phyloP scores from a whole-genome alignment of 345 rosid genomes.

The Balakata baccata region DNA sequence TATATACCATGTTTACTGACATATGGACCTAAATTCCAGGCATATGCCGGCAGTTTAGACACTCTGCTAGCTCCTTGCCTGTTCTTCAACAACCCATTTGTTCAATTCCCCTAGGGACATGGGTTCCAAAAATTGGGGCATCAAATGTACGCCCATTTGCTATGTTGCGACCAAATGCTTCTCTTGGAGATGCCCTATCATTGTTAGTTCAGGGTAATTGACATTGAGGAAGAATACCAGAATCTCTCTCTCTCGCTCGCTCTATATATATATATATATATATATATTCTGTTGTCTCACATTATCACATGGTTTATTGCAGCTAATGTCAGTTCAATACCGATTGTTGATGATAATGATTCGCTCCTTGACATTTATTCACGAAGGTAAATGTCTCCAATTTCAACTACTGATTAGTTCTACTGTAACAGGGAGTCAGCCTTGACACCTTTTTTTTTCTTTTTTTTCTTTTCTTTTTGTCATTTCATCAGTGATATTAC shows the following conservation, averaged over 20 bases:
- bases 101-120: conserved; percentile 78
- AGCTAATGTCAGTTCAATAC: conserved; percentile 95
- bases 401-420: not conserved
- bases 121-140: conserved; percentile 92
- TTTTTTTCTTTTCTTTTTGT: no score
- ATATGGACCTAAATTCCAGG: conserved; percentile 46
- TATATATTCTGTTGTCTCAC: not conserved
- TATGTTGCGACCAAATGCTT: conserved; percentile 65
- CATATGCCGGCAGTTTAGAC: conserved; percentile 86
- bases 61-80: conserved; percentile 82
- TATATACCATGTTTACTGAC: conserved; percentile 25
- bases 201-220: conserved; percentile 68
- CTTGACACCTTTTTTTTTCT: conserved; percentile 4
- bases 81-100: conserved; percentile 81
- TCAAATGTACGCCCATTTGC: conserved; percentile 58
- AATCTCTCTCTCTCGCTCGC: not conserved
- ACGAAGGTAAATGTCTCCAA: conserved; percentile 47
- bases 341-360: conserved; percentile 79
- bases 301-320: conserved; percentile 25
- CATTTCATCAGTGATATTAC: conserved; percentile 62
- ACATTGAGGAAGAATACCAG: not conserved
- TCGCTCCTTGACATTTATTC: conserved; percentile 75
- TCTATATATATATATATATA: no score
- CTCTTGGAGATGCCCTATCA: conserved; percentile 67
- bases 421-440: not conserved